Conservation (phyloP, 192 early-diverging fungal genomes). For the Rhizoclosmatium globosum region DNA sequence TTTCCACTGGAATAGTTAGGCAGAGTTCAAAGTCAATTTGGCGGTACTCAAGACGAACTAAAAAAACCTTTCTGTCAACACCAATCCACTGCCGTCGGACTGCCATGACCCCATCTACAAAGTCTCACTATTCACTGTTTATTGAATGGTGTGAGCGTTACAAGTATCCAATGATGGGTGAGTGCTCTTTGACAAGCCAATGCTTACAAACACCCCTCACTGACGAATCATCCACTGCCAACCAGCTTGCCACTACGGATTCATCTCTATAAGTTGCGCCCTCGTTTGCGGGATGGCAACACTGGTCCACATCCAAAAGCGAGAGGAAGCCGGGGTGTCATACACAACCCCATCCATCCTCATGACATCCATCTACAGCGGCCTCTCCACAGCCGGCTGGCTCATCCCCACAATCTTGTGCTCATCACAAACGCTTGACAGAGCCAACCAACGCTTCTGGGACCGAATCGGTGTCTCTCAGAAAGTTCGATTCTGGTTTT, state of each 20-base stretch:
- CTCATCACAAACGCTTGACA: background rate
- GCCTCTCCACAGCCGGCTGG: slow-evolving; percentile 19
- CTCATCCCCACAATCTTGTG: background rate
- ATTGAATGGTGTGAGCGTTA: slow-evolving; percentile 14
- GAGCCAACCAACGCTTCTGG: slow-evolving; percentile 3
- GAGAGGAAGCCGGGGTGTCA: background rate
- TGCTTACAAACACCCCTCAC: background rate
- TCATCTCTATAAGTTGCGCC: slow-evolving; percentile 12
- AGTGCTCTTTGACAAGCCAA: background rate
- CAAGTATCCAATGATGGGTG: slow-evolving; percentile 24
- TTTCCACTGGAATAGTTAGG: no score
- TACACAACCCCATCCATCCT: slow-evolving; percentile 5
- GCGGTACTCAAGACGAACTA: no score
- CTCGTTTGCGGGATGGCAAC: slow-evolving; percentile 27
- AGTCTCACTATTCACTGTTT: slow-evolving; percentile 7
- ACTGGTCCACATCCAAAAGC: background rate
- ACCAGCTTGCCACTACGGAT: slow-evolving; percentile 19
- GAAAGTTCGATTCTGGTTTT: slow-evolving; percentile 27
- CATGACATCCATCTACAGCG: slow-evolving; percentile 14
- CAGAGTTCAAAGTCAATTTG: no score
- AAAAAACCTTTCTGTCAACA: no score
- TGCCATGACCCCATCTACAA: no score
- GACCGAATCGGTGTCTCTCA: background rate
- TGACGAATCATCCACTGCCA: background rate
- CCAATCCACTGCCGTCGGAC: no score